A percentile compares a stretch with the other conserved stretches of the same genome.
Conservation (phyloP, 371 early-diverging fungal genomes). For the Mortierella sp. region DNA sequence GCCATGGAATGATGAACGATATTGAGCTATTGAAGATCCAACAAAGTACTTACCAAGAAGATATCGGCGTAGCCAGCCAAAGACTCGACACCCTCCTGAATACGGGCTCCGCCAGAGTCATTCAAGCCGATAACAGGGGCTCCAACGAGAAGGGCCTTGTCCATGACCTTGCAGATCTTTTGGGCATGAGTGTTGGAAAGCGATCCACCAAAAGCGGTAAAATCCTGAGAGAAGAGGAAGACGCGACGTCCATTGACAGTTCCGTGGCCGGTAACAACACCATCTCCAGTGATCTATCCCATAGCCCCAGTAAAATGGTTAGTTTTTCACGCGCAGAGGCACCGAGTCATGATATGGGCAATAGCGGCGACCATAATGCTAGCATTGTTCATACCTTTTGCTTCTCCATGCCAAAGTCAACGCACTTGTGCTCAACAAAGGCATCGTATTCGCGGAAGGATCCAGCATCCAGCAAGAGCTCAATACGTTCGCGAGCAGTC, state of each 20-base stretch:
- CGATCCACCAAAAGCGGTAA: conserved; percentile 94
- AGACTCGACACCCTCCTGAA: conserved; percentile 98
- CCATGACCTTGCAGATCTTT: conserved; percentile 96
- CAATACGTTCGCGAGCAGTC: conserved; percentile 94
- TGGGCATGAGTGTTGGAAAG: conserved; percentile 90
- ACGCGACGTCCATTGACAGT: conserved; percentile 92
- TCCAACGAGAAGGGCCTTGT: conserved; percentile 93
- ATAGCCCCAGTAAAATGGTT: no score
- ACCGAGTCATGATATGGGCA: no score
- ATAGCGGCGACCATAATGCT: background rate
- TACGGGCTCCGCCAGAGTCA: conserved; percentile 98
- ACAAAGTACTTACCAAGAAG: conserved; percentile 71
- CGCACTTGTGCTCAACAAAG: conserved; percentile 95
- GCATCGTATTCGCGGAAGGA: conserved; percentile 95
- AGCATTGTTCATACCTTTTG: conserved; percentile 63
- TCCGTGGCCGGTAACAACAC: conserved; percentile 96
- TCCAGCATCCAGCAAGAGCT: conserved; percentile 85
- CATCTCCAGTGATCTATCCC: conserved; percentile 90
- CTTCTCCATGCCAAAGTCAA: conserved; percentile 93
- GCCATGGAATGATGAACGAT: no score
- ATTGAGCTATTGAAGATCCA: background rate
- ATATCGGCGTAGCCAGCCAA: conserved; percentile 97
- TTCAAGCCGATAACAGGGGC: conserved; percentile 96
- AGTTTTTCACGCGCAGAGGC: no score
- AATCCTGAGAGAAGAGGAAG: conserved; percentile 95